Evolutionary conservation across 495 filamentous ascomycete species (phyloP).

Genomic region (Lasiosphaeris hirsuta): DNA sequence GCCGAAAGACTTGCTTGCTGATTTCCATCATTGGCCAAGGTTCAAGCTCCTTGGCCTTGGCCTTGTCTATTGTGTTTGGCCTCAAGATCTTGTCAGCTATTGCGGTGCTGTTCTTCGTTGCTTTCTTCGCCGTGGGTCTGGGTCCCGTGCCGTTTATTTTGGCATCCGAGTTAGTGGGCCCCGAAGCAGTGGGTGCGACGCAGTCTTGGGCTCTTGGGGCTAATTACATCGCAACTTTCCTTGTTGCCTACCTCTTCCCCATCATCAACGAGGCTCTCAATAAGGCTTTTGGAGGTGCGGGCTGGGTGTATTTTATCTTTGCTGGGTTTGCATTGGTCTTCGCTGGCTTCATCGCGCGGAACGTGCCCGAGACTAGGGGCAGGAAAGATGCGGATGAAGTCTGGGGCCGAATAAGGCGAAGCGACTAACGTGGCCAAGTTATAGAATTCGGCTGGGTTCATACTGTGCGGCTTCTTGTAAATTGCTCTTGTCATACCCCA

Average conservation of each 20-base stretch:
- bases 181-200: constrained; percentile 83
- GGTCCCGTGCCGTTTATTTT: constrained; percentile 95
- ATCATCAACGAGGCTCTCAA: constrained; percentile 70
- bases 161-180: constrained; percentile 80
- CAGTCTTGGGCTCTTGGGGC: constrained; percentile 81
- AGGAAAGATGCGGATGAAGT: constrained; percentile 81
- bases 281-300: constrained; percentile 56
- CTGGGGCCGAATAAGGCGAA: constrained; percentile 66
- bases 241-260: constrained; percentile 92
- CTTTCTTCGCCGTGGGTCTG: constrained; percentile 84
- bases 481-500: constrained; percentile 2
- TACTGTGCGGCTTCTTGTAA: background rate
- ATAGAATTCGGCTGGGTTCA: too few relatives aligned
- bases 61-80: constrained; percentile 66
- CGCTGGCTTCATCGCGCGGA: constrained; percentile 61
- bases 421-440: constrained; percentile 35
- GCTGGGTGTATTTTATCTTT: constrained; percentile 87
- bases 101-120: constrained; percentile 79
- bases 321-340: constrained; percentile 65
- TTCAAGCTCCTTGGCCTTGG: constrained; percentile 66
- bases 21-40: constrained; percentile 82
- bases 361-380: constrained; percentile 81
- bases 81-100: constrained; percentile 72
- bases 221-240: constrained; percentile 87
- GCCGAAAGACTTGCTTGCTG: constrained; percentile 79